phyloP scores from a whole-genome alignment of 345 rosid genomes.

The Draba incana region DNA sequence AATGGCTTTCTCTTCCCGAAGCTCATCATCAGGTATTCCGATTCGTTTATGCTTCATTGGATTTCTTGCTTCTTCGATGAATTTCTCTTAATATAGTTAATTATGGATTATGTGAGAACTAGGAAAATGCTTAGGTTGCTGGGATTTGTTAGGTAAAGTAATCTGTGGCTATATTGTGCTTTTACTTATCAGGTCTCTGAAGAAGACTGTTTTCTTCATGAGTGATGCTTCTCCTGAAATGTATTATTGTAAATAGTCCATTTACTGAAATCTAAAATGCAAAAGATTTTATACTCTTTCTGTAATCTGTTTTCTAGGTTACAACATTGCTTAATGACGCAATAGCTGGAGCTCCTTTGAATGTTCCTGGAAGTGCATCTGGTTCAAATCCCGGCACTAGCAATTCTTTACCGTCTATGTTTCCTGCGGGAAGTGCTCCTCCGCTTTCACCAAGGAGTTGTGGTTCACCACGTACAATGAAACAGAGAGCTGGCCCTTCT shows the following conservation, averaged over 20 bases:
- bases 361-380: constrained; percentile 65
- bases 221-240: not conserved
- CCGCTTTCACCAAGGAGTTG: constrained; percentile 96
- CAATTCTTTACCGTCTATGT: constrained; percentile 87
- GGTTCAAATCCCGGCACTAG: constrained; percentile 54
- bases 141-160: not conserved
- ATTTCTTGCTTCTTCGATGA: not conserved
- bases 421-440: constrained; percentile 94
- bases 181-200: not conserved
- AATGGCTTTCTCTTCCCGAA: constrained; percentile 95
- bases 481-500: constrained; percentile 78
- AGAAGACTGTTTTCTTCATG: not conserved
- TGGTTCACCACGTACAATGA: constrained; percentile 87
- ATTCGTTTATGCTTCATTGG: not conserved
- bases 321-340: constrained; percentile 79
- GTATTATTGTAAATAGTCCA: not conserved
- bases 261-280: not conserved
- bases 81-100: not conserved
- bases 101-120: constrained; percentile 2
- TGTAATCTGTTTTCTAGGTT: constrained; percentile 49
- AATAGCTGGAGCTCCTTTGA: constrained; percentile 75
- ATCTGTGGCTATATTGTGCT: not conserved
- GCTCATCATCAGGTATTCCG: constrained; percentile 68
- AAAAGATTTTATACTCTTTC: not conserved
- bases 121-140: constrained; percentile 1